Evolutionary conservation across 164 flowering plant genomes (phyloP), one percentile per base, ranked within the genome.

Genomic region (Houttuynia cordata): DNA sequence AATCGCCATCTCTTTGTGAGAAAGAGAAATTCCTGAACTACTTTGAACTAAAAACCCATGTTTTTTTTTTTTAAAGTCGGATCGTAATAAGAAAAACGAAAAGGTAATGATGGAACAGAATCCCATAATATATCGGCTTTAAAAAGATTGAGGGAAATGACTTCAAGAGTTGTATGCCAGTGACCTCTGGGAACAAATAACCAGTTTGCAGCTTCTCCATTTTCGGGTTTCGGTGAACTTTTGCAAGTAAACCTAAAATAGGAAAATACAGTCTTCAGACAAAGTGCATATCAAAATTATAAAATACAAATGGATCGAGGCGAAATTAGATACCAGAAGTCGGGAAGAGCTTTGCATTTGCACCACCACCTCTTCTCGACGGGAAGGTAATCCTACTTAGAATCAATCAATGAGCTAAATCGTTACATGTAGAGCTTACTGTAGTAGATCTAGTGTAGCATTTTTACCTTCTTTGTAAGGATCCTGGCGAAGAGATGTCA

Each of bases 131-230:
- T 23, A 30, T 2, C 6, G 37, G 37, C 37, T 30, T 30, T 30
- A 30, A 30, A 30, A 30, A 30, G 37, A 30, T 6, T 30, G 37
- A 30, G n/a, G n/a, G n/a, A n/a, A n/a, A n/a, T n/a, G n/a, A n/a
- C n/a, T n/a, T n/a, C n/a, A n/a, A n/a, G n/a, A n/a, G n/a, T n/a
- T n/a, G n/a, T n/a, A 65, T 51, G 55, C 14, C 7, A 62, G 74
- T 52, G 24, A 82, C 93, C 84, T 86, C 86, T 8, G 89, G 84
- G 69, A 86, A 84, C 66, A 86, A 64, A 70, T 79, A 86, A 15
- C 68, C 78, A 51, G 51, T 67, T 69, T 63, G 71, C 58, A 86
- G 76, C 63, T 63, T 81, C 62, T 78, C 87, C 76, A 86, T 47
- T 56, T 83, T 78, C n/a, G 37, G 71, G 70, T 77, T 86, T 58